Base-by-base conservation (phyloP, 192 early-diverging fungal genomes). In the Chytriomyces sp. region DNA sequence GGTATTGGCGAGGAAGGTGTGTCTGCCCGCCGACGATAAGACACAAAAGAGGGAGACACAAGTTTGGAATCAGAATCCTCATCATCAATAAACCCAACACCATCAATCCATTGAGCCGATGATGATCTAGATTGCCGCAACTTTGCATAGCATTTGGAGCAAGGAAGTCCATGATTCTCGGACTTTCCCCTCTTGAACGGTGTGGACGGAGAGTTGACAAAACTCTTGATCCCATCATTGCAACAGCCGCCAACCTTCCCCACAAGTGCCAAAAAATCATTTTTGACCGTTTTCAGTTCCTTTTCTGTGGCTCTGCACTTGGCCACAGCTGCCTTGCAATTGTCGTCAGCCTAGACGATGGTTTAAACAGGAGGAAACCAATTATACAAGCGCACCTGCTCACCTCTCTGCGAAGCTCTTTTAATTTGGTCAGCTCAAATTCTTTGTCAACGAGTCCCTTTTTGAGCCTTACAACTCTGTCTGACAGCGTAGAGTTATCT, bases 31-130 rank as follows among this genome's bases (percentile, higher is more conserved):
- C 65, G 65, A 23, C 65, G 65, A 45, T 26, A n/a, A 13, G 28
- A 45, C 11, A 11, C 44, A 67, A 67, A 35, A 16, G 65, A 67
- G 10, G 65, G 65, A 23, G 65, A 45, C 35, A 67, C 44, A 45
- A 45, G 3, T 67, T 35, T 67, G n/a, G 63, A 23, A 13, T 16
- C 16, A n/a, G 63, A 64, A 11, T 16, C n/a, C 45, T 67, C 65
- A 2, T 67, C 45, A 13, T 64, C 62, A 13, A 67, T 28, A 16
- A 20, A 67, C 10, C 65, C 65, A 45, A 67, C 65, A 23, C 65
- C 65, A 45, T 67, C 65, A 43, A 67, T 45, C 65, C 65, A 67
- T 10, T 67, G 23, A 20, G 65, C 65, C 10, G 11, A 9, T 45
- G 43, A 45, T 5, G 35, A 26, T 45, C 46, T 67, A 3, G 7